Conservation (phyloP, 805 yeast species). For the Nakazawaea ambrosiae region DNA sequence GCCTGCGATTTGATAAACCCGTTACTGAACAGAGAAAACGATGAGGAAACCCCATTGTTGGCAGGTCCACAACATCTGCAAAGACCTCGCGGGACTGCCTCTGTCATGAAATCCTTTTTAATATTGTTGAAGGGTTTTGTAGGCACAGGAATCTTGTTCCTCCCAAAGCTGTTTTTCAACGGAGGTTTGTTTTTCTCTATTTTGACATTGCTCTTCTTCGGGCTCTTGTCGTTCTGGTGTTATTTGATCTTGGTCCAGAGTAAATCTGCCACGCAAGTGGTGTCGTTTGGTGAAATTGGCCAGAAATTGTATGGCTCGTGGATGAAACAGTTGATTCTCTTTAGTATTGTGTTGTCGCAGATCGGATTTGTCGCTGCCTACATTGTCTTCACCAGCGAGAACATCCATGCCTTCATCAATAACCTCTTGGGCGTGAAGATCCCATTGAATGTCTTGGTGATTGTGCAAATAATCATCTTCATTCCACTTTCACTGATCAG, state of each 20-base stretch:
- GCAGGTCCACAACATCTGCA: conserved; percentile 1
- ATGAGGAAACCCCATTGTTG: conserved; percentile 31
- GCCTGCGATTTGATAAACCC: conserved; percentile 38
- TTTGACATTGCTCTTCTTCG: conserved; percentile 48
- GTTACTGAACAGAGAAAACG: conserved; percentile 18
- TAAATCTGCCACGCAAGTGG: conserved; percentile 51
- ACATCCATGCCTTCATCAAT: conserved; percentile 52
- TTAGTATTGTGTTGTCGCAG: conserved; percentile 64
- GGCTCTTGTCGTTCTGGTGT: conserved; percentile 71
- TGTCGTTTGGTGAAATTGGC: conserved; percentile 80
- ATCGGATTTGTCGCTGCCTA: conserved; percentile 79
- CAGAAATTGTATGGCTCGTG: conserved; percentile 52
- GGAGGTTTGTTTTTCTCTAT: conserved; percentile 66
- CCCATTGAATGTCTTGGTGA: conserved; percentile 38
- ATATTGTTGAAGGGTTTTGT: conserved; percentile 67
- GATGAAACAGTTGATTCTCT: conserved; percentile 56
- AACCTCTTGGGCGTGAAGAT: conserved; percentile 39
- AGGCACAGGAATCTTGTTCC: conserved; percentile 69
- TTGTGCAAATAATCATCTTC: conserved; percentile 49
- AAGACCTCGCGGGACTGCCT: conserved; percentile 52
- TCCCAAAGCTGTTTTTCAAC: conserved; percentile 64
- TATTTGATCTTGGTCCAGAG: conserved; percentile 57
- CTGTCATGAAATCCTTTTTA: conserved; percentile 66
- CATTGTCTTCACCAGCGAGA: conserved; percentile 72
- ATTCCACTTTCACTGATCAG: conserved; percentile 67